phyloP scores from a whole-genome alignment of 2,329 filamentous ascomycete species.

The Colletotrichum sp. region DNA sequence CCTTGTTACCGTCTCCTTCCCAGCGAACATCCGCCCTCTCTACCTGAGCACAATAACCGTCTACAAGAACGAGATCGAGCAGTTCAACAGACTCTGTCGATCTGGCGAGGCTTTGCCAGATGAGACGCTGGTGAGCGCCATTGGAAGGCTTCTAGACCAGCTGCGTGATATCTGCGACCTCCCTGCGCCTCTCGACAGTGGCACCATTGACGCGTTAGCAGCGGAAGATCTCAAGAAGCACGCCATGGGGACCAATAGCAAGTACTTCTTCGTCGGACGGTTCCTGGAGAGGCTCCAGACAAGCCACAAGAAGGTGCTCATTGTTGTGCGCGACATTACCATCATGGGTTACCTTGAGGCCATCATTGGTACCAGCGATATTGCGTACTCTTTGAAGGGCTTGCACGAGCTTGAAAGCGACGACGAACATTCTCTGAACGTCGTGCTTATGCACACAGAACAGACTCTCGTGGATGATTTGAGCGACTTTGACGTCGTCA shows the following conservation, averaged over 20 bases:
- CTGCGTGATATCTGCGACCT: constrained; percentile 63
- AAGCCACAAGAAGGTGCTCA: constrained; percentile 52
- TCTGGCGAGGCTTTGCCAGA: background rate
- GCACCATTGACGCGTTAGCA: constrained; percentile 41
- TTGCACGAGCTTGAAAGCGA: constrained; percentile 35
- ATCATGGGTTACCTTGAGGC: constrained; percentile 58
- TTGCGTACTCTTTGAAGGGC: constrained; percentile 38
- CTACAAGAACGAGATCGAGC: constrained; percentile 46
- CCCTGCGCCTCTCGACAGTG: constrained; percentile 55
- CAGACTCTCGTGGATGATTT: constrained; percentile 40
- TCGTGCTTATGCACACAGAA: constrained; percentile 48
- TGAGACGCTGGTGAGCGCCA: constrained; percentile 41
- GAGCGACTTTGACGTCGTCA: constrained; percentile 52
- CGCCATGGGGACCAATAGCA: constrained; percentile 60
- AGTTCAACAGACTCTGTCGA: constrained; percentile 39
- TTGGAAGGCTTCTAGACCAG: constrained; percentile 56
- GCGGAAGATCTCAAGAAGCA: constrained; percentile 54
- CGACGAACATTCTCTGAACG: constrained; percentile 34
- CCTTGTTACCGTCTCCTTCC: constrained; percentile 62
- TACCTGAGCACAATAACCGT: constrained; percentile 56
- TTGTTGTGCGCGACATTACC: constrained; percentile 56
- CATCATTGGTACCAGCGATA: constrained; percentile 45
- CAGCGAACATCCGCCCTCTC: constrained; percentile 53
- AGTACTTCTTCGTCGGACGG: constrained; percentile 64
- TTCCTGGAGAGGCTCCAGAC: constrained; percentile 51